A percentile compares a stretch with the other conserved stretches of the same genome.
Evolutionary conservation across 164 flowering plant genomes (phyloP).

Genomic region (Liriodendron chinense): DNA sequence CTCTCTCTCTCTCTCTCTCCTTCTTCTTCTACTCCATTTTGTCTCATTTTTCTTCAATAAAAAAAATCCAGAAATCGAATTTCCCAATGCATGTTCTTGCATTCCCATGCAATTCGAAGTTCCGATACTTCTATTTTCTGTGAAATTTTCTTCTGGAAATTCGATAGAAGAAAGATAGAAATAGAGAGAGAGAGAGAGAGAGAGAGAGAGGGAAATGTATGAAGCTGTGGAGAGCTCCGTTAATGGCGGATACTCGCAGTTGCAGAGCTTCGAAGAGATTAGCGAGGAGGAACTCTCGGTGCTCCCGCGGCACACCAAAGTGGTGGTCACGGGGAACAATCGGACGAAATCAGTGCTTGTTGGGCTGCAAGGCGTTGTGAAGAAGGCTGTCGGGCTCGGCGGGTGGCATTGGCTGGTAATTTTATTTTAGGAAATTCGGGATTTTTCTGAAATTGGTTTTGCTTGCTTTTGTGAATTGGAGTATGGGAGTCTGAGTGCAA

Average conservation of each 20-base stretch:
- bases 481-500: neutral
- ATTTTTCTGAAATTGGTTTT: neutral
- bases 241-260: constrained; percentile 3
- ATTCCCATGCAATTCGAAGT: neutral
- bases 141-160: neutral
- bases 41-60: neutral
- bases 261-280: constrained; percentile 46
- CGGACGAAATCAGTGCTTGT: constrained; percentile 90
- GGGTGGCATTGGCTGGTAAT: constrained; percentile 99
- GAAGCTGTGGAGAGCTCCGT: constrained; percentile 5
- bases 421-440: neutral
- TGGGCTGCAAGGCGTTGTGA: constrained; percentile 93
- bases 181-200: neutral
- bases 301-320: constrained; percentile 92
- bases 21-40: neutral
- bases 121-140: neutral
- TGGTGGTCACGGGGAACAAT: constrained; percentile 89
- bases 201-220: neutral
- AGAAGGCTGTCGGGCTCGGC: constrained; percentile 97
- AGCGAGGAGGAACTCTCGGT: constrained; percentile 88
- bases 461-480: neutral
- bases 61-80: neutral
- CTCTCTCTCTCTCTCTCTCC: neutral
- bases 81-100: neutral
- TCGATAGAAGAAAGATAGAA: neutral